Evolutionary conservation across 2,329 filamentous ascomycete genomes (phyloP).

Genomic region (Plectosphaerella sp.): DNA sequence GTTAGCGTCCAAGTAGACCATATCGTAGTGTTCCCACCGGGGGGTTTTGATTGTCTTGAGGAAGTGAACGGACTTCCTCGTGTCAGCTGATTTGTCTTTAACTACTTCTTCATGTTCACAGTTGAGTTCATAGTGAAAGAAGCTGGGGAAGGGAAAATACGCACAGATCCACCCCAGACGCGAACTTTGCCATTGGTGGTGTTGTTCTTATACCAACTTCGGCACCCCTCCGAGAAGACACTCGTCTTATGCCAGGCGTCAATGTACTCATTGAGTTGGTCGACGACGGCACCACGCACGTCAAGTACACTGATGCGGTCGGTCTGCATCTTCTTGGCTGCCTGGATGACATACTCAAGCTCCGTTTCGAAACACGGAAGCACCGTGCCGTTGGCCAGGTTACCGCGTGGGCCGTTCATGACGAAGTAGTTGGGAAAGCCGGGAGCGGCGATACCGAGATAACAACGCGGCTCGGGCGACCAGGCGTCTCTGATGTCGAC

Average conservation of each 20-base stretch:
- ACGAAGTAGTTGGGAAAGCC: slow-evolving; percentile 1
- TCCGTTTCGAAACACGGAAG: neutral
- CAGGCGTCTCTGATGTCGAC: slow-evolving; percentile 1
- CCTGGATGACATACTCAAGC: neutral
- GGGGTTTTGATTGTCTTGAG: neutral
- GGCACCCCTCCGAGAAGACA: neutral
- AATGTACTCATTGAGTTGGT: neutral
- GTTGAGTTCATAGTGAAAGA: too few species aligned
- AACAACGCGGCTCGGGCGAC: neutral
- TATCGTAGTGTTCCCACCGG: neutral
- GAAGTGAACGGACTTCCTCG: neutral
- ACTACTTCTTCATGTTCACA: too few species aligned
- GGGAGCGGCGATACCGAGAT: slow-evolving; percentile 2
- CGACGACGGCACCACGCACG: neutral
- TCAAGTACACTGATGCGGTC: neutral
- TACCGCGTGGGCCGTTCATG: neutral
- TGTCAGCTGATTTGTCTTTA: too few species aligned
- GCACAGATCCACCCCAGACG: neutral
- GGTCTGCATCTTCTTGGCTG: neutral
- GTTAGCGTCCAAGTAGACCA: neutral
- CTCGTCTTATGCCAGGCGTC: neutral
- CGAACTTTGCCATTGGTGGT: neutral
- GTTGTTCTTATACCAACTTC: neutral
- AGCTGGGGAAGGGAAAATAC: neutral
- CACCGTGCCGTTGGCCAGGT: slow-evolving; percentile 2